phyloP scores from a whole-genome alignment of 2,329 filamentous ascomycete genomes.

The Helotiales sp. region DNA sequence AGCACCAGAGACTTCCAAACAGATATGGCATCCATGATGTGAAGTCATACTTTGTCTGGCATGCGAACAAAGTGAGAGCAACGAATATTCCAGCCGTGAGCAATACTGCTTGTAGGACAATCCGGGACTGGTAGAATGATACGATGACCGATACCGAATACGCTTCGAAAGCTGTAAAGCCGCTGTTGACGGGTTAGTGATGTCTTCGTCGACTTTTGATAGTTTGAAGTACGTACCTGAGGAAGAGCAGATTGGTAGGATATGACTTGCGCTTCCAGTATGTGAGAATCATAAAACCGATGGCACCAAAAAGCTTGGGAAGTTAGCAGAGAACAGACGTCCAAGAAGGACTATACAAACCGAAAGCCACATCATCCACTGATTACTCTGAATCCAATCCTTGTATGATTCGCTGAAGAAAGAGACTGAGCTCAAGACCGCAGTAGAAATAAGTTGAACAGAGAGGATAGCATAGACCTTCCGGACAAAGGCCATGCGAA shows the following conservation, averaged over 20 bases:
- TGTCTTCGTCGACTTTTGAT: background rate
- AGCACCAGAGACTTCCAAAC: slow-evolving; percentile 85
- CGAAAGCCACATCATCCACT: slow-evolving; percentile 84
- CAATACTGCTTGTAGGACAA: slow-evolving; percentile 89
- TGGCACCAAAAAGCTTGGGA: slow-evolving; percentile 72
- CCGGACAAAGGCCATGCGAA: slow-evolving; percentile 94
- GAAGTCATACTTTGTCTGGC: slow-evolving; percentile 98
- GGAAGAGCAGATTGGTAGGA: slow-evolving; percentile 92
- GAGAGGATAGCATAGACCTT: slow-evolving; percentile 99
- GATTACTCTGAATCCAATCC: slow-evolving; percentile 82
- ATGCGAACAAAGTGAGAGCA: slow-evolving; percentile 84
- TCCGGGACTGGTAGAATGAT: slow-evolving; percentile 81
- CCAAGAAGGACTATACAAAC: slow-evolving; percentile 48
- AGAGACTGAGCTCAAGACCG: slow-evolving; percentile 77
- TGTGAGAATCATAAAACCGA: slow-evolving; percentile 84
- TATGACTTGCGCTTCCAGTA: slow-evolving; percentile 97
- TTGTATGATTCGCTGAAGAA: slow-evolving; percentile 85
- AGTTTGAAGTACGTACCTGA: slow-evolving; percentile 48
- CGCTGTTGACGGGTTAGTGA: slow-evolving; percentile 46
- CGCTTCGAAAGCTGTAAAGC: slow-evolving; percentile 89
- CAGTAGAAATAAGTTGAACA: slow-evolving; percentile 88
- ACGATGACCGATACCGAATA: slow-evolving; percentile 93
- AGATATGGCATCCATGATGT: slow-evolving; percentile 96
- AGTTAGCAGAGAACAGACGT: slow-evolving; percentile 12
- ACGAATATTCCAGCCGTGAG: slow-evolving; percentile 85